Percentiles rank a stretch among this genome's conserved stretches.
Evolutionary conservation across 2,329 filamentous ascomycete species (phyloP).

Genomic region (Tolypocladium tundrense): DNA sequence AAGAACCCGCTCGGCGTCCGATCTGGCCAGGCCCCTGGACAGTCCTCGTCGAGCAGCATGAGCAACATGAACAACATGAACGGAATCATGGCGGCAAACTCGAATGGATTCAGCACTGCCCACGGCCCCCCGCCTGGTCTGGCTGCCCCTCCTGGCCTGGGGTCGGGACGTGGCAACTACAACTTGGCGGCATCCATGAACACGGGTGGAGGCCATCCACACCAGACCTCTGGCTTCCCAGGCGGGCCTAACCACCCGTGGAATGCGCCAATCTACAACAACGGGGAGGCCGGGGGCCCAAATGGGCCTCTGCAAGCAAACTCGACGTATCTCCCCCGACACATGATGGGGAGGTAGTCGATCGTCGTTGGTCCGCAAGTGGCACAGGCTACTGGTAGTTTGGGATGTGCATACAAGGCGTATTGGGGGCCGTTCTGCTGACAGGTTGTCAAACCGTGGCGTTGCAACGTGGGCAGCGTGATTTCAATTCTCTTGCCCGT

Average conservation of each 20-base stretch:
- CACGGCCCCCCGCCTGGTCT: constrained; percentile 77
- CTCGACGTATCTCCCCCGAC: constrained; percentile 16
- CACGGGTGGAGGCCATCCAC: constrained; percentile 7
- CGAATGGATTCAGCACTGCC: constrained; percentile 54
- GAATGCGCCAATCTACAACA: constrained; percentile 12
- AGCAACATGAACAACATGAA: constrained; percentile 45
- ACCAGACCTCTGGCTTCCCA: constrained; percentile 9
- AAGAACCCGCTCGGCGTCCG: constrained; percentile 94
- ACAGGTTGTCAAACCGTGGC: not conserved
- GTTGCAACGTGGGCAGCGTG: not conserved
- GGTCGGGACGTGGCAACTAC: constrained; percentile 14
- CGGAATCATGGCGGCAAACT: constrained; percentile 38
- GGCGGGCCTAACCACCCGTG: constrained; percentile 11
- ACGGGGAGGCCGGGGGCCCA: constrained; percentile 10
- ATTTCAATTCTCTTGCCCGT: not conserved
- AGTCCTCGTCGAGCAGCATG: constrained; percentile 28
- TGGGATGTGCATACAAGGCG: not conserved
- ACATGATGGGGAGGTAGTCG: constrained; percentile 23
- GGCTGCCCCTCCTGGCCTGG: constrained; percentile 61
- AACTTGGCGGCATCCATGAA: constrained; percentile 11
- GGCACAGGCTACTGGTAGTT: not conserved
- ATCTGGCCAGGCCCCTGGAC: constrained; percentile 53
- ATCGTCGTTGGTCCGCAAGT: not conserved
- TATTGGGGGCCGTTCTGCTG: not conserved
- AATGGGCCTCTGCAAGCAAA: constrained; percentile 9